Conservation (phyloP, 2,329 filamentous ascomycete genomes). For the Clarireedia homoeocarpa region DNA sequence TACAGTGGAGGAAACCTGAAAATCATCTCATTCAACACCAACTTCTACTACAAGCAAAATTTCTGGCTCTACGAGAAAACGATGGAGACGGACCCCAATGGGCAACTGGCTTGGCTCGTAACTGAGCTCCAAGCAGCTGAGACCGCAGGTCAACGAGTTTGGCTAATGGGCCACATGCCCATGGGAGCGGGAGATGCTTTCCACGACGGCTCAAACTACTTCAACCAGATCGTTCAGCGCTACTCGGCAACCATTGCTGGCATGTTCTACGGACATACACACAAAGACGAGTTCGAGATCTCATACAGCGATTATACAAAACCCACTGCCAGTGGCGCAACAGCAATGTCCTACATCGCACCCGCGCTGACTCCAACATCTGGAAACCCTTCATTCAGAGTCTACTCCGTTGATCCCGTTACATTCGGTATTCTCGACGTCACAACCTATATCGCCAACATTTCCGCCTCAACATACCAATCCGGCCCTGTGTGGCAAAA, state of each 20-base stretch:
- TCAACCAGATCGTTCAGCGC: conserved; percentile 26
- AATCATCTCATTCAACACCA: conserved; percentile 36
- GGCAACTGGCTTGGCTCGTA: conserved; percentile 32
- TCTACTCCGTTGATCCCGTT: too few species aligned
- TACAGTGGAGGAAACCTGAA: conserved; percentile 26
- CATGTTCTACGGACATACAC: conserved; percentile 29
- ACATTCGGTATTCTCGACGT: too few species aligned
- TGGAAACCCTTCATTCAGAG: too few species aligned
- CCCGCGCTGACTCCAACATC: too few species aligned
- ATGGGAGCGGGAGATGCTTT: conserved; percentile 30
- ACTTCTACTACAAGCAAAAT: conserved; percentile 35
- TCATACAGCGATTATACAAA: too few species aligned
- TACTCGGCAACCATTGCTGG: conserved; percentile 25
- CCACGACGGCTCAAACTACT: conserved; percentile 29
- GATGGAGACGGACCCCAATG: conserved; percentile 32
- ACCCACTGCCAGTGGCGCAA: too few species aligned
- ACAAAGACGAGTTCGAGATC: conserved; percentile 22
- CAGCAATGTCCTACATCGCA: too few species aligned
- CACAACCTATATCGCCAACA: too few species aligned
- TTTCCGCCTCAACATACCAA: too few species aligned
- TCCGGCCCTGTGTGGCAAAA: too few species aligned
- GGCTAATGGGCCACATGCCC: conserved; percentile 30
- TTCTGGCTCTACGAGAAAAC: conserved; percentile 32
- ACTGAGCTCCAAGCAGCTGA: conserved; percentile 32
- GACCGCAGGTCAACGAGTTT: conserved; percentile 30